Evolutionary conservation across 192 early-diverging fungal species (phyloP), one percentile per base, ranked within the genome.

Genomic region (Backusella westeae): DNA sequence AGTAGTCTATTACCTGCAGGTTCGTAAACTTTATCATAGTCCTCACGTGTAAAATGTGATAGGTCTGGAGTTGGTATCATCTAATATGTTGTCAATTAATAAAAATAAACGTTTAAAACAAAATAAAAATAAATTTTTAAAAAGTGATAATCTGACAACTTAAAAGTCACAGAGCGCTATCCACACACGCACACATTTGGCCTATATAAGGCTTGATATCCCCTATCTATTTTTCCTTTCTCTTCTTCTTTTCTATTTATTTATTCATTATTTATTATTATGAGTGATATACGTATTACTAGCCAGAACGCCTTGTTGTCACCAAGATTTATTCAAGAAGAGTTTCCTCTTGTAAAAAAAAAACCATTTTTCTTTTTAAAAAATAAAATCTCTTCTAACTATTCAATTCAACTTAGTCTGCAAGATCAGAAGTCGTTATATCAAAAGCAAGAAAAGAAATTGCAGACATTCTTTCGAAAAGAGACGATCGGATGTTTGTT

Each of bases 251-350:
- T 71, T 26, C 39, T 9, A n/a, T 14, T 41, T 32, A 21, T 63
- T 44, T 49, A 15, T 42, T 38, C 19, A 26, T 82, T 68, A 17
- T 44, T 44, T 44, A 17, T 44, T 44, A 44, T 17, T 44, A 87
- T 89, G 85, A 93, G 94, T 75, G 95, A 97, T 83, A 84, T 94
- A 72, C 91, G 95, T 71, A 89, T 98, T 74, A 75, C 86, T 4
- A 91, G 93, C 10, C 94, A 97, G 83, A 92, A 95, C 56, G 92
- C 96, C 9, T 87, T 98, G 34, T 73, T 97, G 15, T 90, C 93
- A 26, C 96, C 96, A 32, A 92, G 93, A 81, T 93, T 94, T 76
- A 88, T 97, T 34, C 91, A 92, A 80, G 89, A 92, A 77, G 96
- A 97, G 81, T 85, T 90, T 66, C 93, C 93, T 46, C 87, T 94